Evolutionary conservation across 768 basidiomycete species (phyloP).

Genomic region (Tricholoma bakamatsutake): DNA sequence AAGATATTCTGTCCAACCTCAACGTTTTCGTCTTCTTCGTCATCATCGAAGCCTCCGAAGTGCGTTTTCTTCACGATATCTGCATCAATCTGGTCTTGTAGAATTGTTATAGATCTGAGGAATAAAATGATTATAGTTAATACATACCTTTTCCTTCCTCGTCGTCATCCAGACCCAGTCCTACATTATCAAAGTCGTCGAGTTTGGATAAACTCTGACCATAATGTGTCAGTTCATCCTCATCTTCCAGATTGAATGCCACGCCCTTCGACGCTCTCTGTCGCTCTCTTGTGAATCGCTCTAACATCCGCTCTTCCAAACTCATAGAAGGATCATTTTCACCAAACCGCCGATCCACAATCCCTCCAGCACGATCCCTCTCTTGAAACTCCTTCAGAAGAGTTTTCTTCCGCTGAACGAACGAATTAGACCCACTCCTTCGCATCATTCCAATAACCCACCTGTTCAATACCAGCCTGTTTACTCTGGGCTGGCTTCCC

Average conservation of each 20-base stretch:
- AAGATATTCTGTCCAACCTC: constrained; percentile 24
- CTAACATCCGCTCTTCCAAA: constrained; percentile 95
- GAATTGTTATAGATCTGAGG: background rate
- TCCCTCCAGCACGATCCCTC: constrained; percentile 77
- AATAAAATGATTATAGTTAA: background rate
- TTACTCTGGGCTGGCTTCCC: constrained; percentile 87
- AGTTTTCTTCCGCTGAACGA: constrained; percentile 71
- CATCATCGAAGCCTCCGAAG: constrained; percentile 84
- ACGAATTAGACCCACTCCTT: constrained; percentile 4
- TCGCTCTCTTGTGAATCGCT: constrained; percentile 89
- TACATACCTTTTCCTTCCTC: constrained; percentile 47
- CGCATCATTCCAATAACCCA: constrained; percentile 26
- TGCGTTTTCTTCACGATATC: constrained; percentile 64
- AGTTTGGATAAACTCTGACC: constrained; percentile 81
- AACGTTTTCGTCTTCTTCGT: constrained; percentile 50
- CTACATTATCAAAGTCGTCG: constrained; percentile 77
- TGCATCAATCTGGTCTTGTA: constrained; percentile 59
- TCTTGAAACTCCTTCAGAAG: constrained; percentile 85
- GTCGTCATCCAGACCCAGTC: constrained; percentile 52
- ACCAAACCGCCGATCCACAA: constrained; percentile 93
- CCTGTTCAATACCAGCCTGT: constrained; percentile 87
- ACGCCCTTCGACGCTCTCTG: constrained; percentile 71
- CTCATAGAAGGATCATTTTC: constrained; percentile 90
- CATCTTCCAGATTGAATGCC: constrained; percentile 87
- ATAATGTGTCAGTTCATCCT: constrained; percentile 88